Conservation (phyloP, 164 flowering plant species). For the Aristolochia fimbriata region DNA sequence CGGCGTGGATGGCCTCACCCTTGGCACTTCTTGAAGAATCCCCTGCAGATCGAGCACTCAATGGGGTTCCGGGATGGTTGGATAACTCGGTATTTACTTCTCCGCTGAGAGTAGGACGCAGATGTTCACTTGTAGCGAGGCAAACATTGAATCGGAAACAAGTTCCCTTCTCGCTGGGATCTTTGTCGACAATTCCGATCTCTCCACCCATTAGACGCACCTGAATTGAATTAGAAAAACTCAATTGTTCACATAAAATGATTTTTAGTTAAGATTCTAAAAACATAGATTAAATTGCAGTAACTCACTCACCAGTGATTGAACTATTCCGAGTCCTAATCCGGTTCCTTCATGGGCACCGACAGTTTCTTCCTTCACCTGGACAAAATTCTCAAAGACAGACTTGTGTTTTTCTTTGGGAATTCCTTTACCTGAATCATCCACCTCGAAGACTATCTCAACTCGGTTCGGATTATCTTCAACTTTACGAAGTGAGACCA, state of each 20-base stretch:
- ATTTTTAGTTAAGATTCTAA: background rate
- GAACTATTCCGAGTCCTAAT: constrained; percentile 87
- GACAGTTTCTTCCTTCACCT: constrained; percentile 55
- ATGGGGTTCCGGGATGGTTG: background rate
- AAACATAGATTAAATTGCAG: background rate
- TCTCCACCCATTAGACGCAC: constrained; percentile 94
- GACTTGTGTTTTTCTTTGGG: constrained; percentile 62
- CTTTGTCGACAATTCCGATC: constrained; percentile 56
- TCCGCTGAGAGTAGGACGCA: background rate
- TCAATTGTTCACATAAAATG: no score
- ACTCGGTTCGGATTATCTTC: constrained; percentile 23
- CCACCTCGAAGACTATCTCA: constrained; percentile 67
- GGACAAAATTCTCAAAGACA: constrained; percentile 80
- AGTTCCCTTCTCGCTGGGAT: constrained; percentile 49
- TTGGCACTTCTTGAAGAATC: constrained; percentile 3
- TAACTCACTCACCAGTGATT: constrained; percentile 49
- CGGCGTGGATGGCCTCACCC: constrained; percentile 19
- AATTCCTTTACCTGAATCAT: constrained; percentile 82
- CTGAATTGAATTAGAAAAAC: constrained; percentile 19
- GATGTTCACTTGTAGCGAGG: constrained; percentile 16
- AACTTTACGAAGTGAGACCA: constrained; percentile 5
- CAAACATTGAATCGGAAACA: constrained; percentile 64
- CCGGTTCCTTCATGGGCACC: constrained; percentile 59
- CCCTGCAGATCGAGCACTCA: background rate
- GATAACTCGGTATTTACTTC: constrained; percentile 5